phyloP scores from a whole-genome alignment of 345 rosid species.

The Brassica rapa region DNA sequence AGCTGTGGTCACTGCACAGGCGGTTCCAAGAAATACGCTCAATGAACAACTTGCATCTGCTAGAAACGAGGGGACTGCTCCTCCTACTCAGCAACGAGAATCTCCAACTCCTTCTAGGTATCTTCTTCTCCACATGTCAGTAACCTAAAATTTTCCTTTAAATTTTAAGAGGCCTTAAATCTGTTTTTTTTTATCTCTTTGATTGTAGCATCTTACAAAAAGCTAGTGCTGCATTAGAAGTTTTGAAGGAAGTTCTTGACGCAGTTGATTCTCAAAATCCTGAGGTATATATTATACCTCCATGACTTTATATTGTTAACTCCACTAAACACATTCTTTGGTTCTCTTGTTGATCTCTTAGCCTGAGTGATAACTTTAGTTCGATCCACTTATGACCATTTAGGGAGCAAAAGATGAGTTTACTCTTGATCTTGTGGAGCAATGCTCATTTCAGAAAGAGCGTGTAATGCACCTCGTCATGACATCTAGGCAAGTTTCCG shows the following conservation, averaged over 20 bases:
- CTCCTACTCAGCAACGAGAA: conserved; percentile 46
- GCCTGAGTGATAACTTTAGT: conserved; percentile 1
- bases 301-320: conserved; percentile 6
- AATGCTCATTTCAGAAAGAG: conserved; percentile 97
- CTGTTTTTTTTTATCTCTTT: neutral
- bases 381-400: conserved; percentile 32
- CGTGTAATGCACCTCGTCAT: conserved; percentile 87
- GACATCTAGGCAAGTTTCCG: conserved; percentile 68
- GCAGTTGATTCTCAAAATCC: conserved; percentile 81
- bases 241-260: conserved; percentile 85
- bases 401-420: conserved; percentile 91
- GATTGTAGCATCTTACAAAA: conserved; percentile 77
- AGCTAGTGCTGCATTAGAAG: conserved; percentile 83
- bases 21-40: conserved; percentile 48
- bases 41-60: conserved; percentile 63
- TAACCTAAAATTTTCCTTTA: neutral
- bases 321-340: conserved; percentile 17
- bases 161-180: conserved; percentile 15
- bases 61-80: conserved; percentile 45
- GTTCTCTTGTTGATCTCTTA: conserved; percentile 3
- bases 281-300: conserved; percentile 51
- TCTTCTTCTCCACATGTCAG: conserved; percentile 5
- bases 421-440: conserved; percentile 98
- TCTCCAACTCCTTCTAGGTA: conserved; percentile 76
- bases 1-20: conserved; percentile 45